phyloP scores from a whole-genome alignment of 169 alveolate genomes.

The Pseudocohnilembus persalinus region DNA sequence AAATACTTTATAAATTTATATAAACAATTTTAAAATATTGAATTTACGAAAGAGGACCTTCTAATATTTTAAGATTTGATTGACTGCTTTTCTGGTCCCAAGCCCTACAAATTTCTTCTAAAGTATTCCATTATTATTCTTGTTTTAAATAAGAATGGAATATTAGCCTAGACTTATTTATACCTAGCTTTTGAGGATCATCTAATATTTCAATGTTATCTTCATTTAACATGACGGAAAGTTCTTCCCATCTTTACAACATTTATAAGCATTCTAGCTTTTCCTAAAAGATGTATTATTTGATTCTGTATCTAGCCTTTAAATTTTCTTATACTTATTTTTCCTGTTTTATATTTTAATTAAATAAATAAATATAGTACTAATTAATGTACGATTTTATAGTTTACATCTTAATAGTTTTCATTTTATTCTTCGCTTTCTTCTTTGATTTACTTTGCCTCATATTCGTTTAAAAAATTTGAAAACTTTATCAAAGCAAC shows the following conservation, averaged over 20 bases:
- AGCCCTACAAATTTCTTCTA: not conserved
- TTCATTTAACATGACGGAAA: not conserved
- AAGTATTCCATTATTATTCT: conserved; percentile 1
- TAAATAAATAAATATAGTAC: too few species aligned
- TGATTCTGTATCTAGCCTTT: conserved; percentile 12
- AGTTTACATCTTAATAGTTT: not conserved
- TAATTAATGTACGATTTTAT: too few species aligned
- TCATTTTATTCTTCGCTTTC: conserved; percentile 4
- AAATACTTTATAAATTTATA: too few species aligned
- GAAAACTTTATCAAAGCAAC: conserved; percentile 1
- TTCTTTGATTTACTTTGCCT: not conserved
- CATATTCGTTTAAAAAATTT: conserved; percentile 2
- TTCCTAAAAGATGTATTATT: conserved; percentile 13
- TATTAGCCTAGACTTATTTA: conserved; percentile 10
- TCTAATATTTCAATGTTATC: not conserved
- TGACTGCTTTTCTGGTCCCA: too few species aligned
- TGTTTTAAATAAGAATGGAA: conserved; percentile 4
- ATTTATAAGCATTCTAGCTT: conserved; percentile 12
- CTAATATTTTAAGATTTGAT: conserved; percentile 11
- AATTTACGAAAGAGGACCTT: conserved; percentile 14
- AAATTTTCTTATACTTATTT: not conserved
- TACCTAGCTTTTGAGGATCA: conserved; percentile 14
- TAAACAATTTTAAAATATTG: too few species aligned
- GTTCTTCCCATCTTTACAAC: conserved; percentile 38
- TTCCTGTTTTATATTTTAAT: too few species aligned